Base-by-base conservation (phyloP, 768 basidiomycete genomes). In the Amanita polypyramis region DNA sequence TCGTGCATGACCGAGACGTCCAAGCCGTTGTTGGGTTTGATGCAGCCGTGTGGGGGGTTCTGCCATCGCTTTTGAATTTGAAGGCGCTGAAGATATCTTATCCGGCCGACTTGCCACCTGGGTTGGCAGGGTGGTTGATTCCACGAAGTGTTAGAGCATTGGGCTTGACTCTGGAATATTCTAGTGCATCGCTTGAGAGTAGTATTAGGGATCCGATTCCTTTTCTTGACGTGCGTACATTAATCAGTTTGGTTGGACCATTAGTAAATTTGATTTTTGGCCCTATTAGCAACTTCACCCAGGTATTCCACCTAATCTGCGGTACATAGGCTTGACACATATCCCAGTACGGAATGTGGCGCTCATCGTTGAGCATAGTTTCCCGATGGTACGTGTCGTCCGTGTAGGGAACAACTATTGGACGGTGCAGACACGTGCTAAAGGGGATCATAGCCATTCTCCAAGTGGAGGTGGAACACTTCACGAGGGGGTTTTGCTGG, bases 31-130 rank as follows among this genome's bases (percentile, higher is more conserved):
- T 80, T 8, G 84, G 84, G 21, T 85, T 81, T 53, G 79, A 84
- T 52, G 79, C 83, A 0, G 74, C 78, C 1, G 69, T 78, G 5
- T 85, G 82, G 83, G 82, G 83, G 8, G 77, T 85, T 6, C 65
- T 87, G 8, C 82, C 82, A 0, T 72, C 72, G 4, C 61, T 87
- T 20, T 60, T 64, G 14, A 67, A 67, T 10, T 59, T 87, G 43
- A 70, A 62, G n/a, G 71, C 69, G 33, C 58, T 86, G 47, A 71
- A 67, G 44, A 80, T 84, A 46, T 76, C 76, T 4, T 76, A 84
- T 55, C 83, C 84, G 1, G 64, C 67, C 51, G 82, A 84, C 58
- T 61, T 85, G 33, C 71, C 79, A 1, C 70, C 80, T 0, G 74
- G 77, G 2, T 63, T 85, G 15, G 81, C 82, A 6, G 70, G 76